Conservation (phyloP, 345 rosid species). For the Durio zibethinus region DNA sequence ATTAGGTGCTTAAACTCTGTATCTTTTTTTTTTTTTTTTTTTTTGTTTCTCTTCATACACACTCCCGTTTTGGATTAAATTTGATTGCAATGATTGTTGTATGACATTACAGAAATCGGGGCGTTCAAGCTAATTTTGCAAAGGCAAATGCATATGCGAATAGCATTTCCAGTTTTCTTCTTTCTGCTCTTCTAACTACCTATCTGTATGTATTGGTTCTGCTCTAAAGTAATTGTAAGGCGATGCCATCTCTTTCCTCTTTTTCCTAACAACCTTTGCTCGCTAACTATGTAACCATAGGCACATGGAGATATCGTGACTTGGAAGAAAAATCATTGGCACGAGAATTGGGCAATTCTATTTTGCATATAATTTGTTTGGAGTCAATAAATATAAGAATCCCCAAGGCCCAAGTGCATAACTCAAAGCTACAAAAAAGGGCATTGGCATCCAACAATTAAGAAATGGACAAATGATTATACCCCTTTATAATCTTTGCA, state of each 20-base stretch:
- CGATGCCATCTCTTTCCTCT: not conserved
- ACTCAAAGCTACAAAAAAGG: too few species aligned
- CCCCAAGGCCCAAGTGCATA: too few species aligned
- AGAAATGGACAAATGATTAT: not conserved
- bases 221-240: not conserved
- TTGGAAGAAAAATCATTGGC: too few species aligned
- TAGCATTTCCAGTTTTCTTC: not conserved
- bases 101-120: slow-evolving; percentile 22
- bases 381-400: too few species aligned
- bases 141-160: slow-evolving; percentile 34
- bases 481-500: not conserved
- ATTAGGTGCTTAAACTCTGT: slow-evolving; percentile 9
- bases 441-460: too few species aligned
- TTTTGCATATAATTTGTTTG: too few species aligned
- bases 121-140: slow-evolving; percentile 39
- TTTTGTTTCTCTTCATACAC: not conserved
- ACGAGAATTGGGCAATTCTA: too few species aligned
- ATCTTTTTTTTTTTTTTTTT: not conserved
- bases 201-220: not conserved
- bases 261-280: not conserved
- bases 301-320: not conserved
- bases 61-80: slow-evolving; percentile 13
- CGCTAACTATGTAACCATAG: not conserved
- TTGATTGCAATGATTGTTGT: slow-evolving; percentile 32
- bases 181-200: not conserved